Base-by-base conservation (phyloP, 139 green algal genomes). In the Chlorella sp. region DNA sequence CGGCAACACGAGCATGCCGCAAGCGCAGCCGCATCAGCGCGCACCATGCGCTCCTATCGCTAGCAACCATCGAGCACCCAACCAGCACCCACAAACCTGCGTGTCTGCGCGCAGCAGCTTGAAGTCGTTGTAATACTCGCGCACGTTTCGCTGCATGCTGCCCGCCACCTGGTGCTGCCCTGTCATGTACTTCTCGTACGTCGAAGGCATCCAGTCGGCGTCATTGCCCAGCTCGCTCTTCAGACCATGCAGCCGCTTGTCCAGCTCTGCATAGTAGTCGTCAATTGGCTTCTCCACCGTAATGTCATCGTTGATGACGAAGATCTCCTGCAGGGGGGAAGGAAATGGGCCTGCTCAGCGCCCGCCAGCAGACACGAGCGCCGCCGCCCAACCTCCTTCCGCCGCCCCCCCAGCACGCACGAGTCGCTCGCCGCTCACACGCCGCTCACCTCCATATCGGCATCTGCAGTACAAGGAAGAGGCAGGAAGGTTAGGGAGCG, bases 131-230 rank as follows among this genome's bases (percentile, higher is more conserved):
- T 91, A 91, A 69, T 91, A 91, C 88, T 91, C 88, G 19, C 87
- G 78, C 87, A 90, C 87, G 21, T 86, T 90, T 61, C 87, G 78
- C 87, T 90, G 87, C 64, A 90, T 40, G 24, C 39, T 68, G 66
- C 78, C 89, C 34, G 83, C 61, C 48, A 89, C 89, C 68, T 81
- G 81, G 48, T 81, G 83, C 48, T 81, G 69, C 26, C 69, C 57
- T 1, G 61, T 82, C 71, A 92, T 85, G 64, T 92, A 92, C 71
- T 92, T 92, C 14, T 92, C 89, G 32, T 92, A 92, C 2, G 89
- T 92, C 34, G 71, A 81, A 2, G 89, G 89, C 78, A 92, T 82
- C 75, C 78, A 89, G 48, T 87, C 89, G 32, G 85, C 80, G 26
- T 87, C 81, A 0, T 48, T n/a, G 39, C 89, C 86, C 0, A 89